Percentiles rank a stretch among this genome's conserved stretches.
Conservation (phyloP, 108 stramenopile genomes). For the Cyclotella sp. region DNA sequence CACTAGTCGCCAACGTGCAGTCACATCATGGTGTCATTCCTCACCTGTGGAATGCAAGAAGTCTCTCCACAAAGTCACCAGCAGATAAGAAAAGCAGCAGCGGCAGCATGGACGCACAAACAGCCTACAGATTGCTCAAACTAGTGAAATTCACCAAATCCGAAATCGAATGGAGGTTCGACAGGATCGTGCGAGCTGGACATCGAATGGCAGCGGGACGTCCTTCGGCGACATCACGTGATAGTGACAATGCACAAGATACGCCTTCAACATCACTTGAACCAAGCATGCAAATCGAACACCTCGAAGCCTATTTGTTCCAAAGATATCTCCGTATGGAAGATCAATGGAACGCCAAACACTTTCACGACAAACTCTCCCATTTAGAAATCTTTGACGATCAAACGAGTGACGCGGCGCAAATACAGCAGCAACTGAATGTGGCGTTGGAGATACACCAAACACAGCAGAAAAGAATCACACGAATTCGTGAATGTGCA, state of each 20-base stretch:
- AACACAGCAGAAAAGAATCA: constrained; percentile 10
- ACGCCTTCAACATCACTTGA: background rate
- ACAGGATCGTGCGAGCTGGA: constrained; percentile 24
- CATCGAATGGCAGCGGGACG: background rate
- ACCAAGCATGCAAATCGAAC: constrained; percentile 8
- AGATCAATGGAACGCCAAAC: constrained; percentile 25
- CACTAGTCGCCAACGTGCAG: too few species aligned
- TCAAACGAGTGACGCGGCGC: background rate
- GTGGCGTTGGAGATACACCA: background rate
- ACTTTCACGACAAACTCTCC: background rate
- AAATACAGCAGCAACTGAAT: background rate
- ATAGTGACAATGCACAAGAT: background rate
- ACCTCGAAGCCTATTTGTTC: constrained; percentile 34
- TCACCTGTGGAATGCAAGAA: too few species aligned
- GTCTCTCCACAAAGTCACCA: too few species aligned
- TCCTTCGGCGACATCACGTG: background rate
- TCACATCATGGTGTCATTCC: too few species aligned
- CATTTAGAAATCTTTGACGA: background rate
- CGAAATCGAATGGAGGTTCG: constrained; percentile 42
- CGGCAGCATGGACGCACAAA: constrained; percentile 19
- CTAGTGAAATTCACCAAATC: constrained; percentile 23
- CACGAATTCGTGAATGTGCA: constrained; percentile 20
- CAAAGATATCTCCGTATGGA: constrained; percentile 26
- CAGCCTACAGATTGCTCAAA: constrained; percentile 15
- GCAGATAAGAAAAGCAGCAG: too few species aligned